Evolutionary conservation across 257 asterid species (phyloP), one percentile per base, ranked within the genome.

Genomic region (Vinca minor): DNA sequence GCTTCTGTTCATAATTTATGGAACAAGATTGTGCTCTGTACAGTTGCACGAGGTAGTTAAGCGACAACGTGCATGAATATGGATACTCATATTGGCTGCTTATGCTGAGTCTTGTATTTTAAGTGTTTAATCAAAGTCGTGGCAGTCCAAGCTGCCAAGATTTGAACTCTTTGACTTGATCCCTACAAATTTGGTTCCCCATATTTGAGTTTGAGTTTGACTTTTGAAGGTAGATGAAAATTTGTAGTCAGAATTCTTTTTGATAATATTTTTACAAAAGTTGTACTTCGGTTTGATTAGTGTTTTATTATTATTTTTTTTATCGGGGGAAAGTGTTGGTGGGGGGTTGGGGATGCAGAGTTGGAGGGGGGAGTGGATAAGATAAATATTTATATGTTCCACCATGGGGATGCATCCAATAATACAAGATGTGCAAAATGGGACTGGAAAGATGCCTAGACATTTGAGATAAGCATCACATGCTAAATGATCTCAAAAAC

Each of bases 1-100:
- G 17, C 42, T 64, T 57, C 31, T 31, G 36, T 66, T 32, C 20
- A 65, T 31, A 23, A 39, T 62, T 39, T 53, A 28, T 36, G 17
- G 25, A 8, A 14, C 3, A 54, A 25, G 21, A 25, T 64, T 38
- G 20, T 50, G 9, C 48, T 47, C 8, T 42, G 15, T 42, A 42
- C 18, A 42, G 28, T n/a, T 64, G 50, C 34, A 2, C 32, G 59
- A 63, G 57, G 10, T 46, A 23, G 59, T 21, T 28, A 35, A 64
- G 7, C 8, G 15, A 38, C 23, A 1, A 32, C 21, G 62, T 35
- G 6, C 50, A 50, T 39, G 4, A 44, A 42, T 62, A 15, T 34
- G 61, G 39, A 21, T 17, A 13, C 26, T 32, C 53, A 23, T 62
- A 34, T 49, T 41, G 23, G 25, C 31, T 65, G 20, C 23, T 36